Evolutionary conservation across 2,329 filamentous ascomycete genomes (phyloP).

Genomic region (Verticillium longisporum): DNA sequence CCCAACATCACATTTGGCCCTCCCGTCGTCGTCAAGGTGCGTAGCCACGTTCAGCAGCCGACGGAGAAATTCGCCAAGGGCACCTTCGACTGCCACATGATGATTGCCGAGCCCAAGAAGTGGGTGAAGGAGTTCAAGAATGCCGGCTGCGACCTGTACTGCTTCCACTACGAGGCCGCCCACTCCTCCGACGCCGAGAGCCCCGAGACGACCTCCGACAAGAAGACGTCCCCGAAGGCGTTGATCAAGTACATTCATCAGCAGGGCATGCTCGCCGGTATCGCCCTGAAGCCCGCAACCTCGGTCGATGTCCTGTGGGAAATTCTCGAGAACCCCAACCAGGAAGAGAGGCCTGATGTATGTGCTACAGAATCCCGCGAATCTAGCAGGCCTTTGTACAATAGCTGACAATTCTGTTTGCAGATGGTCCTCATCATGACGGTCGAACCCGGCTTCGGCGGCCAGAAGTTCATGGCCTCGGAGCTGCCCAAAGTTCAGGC

Average conservation of each 20-base stretch:
- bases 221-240: conserved; percentile 74
- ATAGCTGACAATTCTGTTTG: background rate
- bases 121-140: conserved; percentile 95
- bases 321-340: conserved; percentile 66
- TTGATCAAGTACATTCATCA: conserved; percentile 88
- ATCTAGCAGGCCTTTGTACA: background rate
- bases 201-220: conserved; percentile 61
- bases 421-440: conserved; percentile 99
- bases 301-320: conserved; percentile 88
- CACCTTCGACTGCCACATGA: conserved; percentile 99
- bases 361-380: conserved; percentile 28
- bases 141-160: conserved; percentile 96
- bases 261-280: conserved; percentile 79
- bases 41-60: conserved; percentile 74
- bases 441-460: conserved; percentile 93
- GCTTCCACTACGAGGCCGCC: conserved; percentile 98
- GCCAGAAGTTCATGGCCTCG: conserved; percentile 96
- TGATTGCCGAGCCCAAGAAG: conserved; percentile 98
- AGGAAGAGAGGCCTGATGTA: conserved; percentile 81
- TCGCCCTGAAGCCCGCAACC: conserved; percentile 92
- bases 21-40: conserved; percentile 90
- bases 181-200: conserved; percentile 79
- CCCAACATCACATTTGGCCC: conserved; percentile 97
- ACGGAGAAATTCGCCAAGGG: conserved; percentile 65
- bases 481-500: conserved; percentile 90